These are phyloP conservation scores for Rhizopus microsporus DNA, from an alignment of 371 early-diverging fungal species.

Conservation along the genomic window DNA sequence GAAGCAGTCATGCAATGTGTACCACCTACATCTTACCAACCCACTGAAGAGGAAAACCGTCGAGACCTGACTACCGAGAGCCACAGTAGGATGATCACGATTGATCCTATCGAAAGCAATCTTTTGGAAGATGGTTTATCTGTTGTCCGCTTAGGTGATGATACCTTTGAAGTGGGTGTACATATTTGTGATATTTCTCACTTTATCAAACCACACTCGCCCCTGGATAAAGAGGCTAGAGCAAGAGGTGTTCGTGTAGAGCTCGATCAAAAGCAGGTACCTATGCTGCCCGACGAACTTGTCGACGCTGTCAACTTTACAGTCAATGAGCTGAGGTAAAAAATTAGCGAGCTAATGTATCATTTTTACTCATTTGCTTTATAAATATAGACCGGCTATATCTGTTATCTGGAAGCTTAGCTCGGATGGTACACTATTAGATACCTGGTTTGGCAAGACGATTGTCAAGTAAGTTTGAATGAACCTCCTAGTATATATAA, in stretches of 20 bases:
- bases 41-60: constrained; percentile 60
- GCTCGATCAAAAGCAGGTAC: constrained; percentile 87
- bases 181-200: constrained; percentile 98
- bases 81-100: constrained; percentile 5
- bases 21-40: constrained; percentile 41
- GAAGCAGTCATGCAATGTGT: constrained; percentile 70
- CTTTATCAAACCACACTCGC: constrained; percentile 87
- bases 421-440: constrained; percentile 66
- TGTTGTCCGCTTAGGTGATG: constrained; percentile 65
- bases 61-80: constrained; percentile 58
- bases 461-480: constrained; percentile 65
- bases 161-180: constrained; percentile 86
- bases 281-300: constrained; percentile 94
- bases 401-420: constrained; percentile 89
- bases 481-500: neutral
- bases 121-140: constrained; percentile 93
- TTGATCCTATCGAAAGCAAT: constrained; percentile 29
- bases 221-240: constrained; percentile 92
- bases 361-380: neutral
- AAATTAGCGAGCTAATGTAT: too few relatives aligned
- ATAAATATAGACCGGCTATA: constrained; percentile 73
- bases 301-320: constrained; percentile 64
- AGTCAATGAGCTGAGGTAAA: constrained; percentile 37
- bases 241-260: constrained; percentile 96
- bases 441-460: constrained; percentile 76